phyloP scores from a whole-genome alignment of 495 filamentous ascomycete species.

The Aspergillus cavernicola region DNA sequence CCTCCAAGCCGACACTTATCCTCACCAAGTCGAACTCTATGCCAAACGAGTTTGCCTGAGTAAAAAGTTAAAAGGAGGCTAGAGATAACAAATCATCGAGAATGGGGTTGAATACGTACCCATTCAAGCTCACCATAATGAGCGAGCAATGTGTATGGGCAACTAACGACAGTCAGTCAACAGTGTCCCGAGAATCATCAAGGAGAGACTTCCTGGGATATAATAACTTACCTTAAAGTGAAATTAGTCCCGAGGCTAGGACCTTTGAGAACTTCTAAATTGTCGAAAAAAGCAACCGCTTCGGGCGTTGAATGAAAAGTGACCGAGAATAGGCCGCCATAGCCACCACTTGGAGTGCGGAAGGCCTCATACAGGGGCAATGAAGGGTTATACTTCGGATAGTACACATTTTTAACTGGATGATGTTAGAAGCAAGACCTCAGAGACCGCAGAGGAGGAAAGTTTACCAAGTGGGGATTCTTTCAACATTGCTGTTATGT shows the following conservation, averaged over 20 bases:
- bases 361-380: slow-evolving; percentile 71
- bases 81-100: slow-evolving; percentile 5
- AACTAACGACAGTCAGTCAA: slow-evolving; percentile 39
- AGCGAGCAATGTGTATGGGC: slow-evolving; percentile 85
- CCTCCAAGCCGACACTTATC: slow-evolving; percentile 88
- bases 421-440: neutral
- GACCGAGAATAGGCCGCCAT: slow-evolving; percentile 84
- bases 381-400: slow-evolving; percentile 75
- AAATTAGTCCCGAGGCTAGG: slow-evolving; percentile 97
- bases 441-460: neutral
- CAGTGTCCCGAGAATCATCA: too few species aligned
- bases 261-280: slow-evolving; percentile 82
- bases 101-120: slow-evolving; percentile 42
- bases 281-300: slow-evolving; percentile 79
- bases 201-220: neutral
- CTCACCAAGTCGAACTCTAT: slow-evolving; percentile 75
- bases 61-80: slow-evolving; percentile 11
- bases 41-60: slow-evolving; percentile 67
- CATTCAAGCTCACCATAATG: slow-evolving; percentile 92
- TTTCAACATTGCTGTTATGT: slow-evolving; percentile 67
- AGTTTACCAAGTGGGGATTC: slow-evolving; percentile 48
- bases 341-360: slow-evolving; percentile 72
- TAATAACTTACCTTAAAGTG: slow-evolving; percentile 61
- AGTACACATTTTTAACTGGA: slow-evolving; percentile 76
- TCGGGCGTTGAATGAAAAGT: slow-evolving; percentile 68